Base-by-base conservation (phyloP, 257 asterid genomes). In the Capsicum rhomboideum region DNA sequence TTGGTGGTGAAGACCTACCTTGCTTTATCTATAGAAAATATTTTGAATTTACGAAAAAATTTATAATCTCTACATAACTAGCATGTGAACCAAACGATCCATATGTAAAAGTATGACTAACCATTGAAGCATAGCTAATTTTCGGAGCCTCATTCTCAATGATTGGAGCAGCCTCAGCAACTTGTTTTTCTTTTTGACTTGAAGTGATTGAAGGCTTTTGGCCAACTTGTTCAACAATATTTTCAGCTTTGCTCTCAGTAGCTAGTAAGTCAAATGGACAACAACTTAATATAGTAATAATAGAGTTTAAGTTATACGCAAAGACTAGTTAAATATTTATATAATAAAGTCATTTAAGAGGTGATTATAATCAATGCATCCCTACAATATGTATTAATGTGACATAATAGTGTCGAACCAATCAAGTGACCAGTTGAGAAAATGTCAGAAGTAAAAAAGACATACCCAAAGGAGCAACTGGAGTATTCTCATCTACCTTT, bases 11-110 rank as follows among this genome's bases (percentile, higher is more conserved):
- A 9, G 37, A n/a, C 4, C 74, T 83, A 20, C 82, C 49, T 68
- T 55, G 83, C 83, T 87, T 93, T 21, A 93, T 90, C 82, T 94
- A 84, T 92, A 92, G 72, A 21, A 74, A 74, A 46, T 23, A 49
- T 4, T 75, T 75, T 0, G 26, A 14, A 49, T 69, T 10, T 8
- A 37, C 34, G 9, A 49, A 46, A 16, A 7, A 13, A 1, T n/a
- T 1, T 23, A 13, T 46, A 0, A 4, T 13, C 4, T 21, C 0
- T 0, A 6, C 3, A 68, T 68, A 68, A 37, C 21, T 69, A 69
- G 28, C 12, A 68, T 9, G 17, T 34, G 52, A 68, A 68, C 8
- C 11, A n/a, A 71, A 42, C 6, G 1, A n/a, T n/a, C n/a, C n/a
- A n/a, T n/a, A n/a, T n/a, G n/a, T n/a, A n/a, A n/a, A n/a, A n/a